Conservation (phyloP, 2,329 filamentous ascomycete species). For the Diplodia corticola region DNA sequence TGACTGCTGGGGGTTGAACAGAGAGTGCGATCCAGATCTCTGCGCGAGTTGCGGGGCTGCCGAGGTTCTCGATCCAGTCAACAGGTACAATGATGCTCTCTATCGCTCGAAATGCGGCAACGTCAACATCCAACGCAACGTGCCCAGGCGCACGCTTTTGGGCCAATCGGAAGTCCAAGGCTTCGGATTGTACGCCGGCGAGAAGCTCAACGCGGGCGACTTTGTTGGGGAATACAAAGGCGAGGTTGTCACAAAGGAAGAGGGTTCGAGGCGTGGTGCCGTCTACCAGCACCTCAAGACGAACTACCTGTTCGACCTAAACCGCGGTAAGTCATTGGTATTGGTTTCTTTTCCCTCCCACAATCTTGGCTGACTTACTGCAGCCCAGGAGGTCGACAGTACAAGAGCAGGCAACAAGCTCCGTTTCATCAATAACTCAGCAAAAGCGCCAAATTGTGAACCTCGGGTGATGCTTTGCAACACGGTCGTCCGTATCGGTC, state of each 20-base stretch:
- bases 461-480: conserved; percentile 72
- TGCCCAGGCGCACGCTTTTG: conserved; percentile 65
- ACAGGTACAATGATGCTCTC: conserved; percentile 60
- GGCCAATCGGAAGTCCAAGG: conserved; percentile 73
- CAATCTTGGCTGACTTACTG: conserved; percentile 22
- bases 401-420: conserved; percentile 77
- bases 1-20: conserved; percentile 69
- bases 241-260: conserved; percentile 70
- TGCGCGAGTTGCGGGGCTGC: conserved; percentile 70
- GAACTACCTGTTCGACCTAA: conserved; percentile 62
- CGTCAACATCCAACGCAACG: conserved; percentile 67
- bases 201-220: conserved; percentile 66
- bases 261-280: conserved; percentile 67
- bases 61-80: conserved; percentile 68
- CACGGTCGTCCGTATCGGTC: conserved; percentile 71
- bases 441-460: conserved; percentile 59
- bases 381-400: conserved; percentile 63
- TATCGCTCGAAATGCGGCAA: conserved; percentile 68
- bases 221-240: conserved; percentile 81
- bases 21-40: conserved; percentile 78
- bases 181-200: conserved; percentile 72
- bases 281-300: conserved; percentile 62
- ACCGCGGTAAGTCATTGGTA: conserved; percentile 38
- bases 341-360: background rate
- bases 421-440: conserved; percentile 79